Evolutionary conservation across 2,329 filamentous ascomycete genomes (phyloP).

Genomic region (Trichoderma sp.): DNA sequence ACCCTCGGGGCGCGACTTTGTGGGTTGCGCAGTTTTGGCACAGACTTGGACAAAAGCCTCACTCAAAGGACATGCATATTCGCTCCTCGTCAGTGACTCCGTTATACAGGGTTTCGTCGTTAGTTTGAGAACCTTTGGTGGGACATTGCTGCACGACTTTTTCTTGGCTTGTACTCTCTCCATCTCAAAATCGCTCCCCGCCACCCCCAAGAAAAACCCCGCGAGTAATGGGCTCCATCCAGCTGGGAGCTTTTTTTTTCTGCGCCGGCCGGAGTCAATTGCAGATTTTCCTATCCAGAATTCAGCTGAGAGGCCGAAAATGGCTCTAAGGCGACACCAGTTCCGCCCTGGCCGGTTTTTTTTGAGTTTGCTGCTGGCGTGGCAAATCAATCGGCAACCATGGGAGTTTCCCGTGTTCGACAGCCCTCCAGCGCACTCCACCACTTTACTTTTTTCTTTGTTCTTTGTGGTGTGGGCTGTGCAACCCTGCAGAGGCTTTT

Average conservation of each 20-base stretch:
- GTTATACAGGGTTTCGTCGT: constrained; percentile 13
- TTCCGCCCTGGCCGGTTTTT: background rate
- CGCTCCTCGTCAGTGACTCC: background rate
- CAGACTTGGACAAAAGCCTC: constrained; percentile 14
- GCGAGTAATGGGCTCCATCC: background rate
- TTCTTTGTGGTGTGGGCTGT: background rate
- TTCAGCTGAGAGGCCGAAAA: background rate
- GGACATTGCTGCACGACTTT: constrained; percentile 10
- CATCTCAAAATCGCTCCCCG: background rate
- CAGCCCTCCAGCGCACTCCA: background rate
- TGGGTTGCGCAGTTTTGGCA: constrained; percentile 10
- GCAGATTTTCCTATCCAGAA: background rate
- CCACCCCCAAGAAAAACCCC: constrained; percentile 8
- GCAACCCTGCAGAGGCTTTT: background rate
- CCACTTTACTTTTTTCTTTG: background rate
- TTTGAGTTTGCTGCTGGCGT: background rate
- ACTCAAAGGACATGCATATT: background rate
- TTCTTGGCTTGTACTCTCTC: background rate
- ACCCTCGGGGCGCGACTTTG: background rate
- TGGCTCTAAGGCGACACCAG: background rate
- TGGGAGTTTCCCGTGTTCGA: background rate
- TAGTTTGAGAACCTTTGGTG: constrained; percentile 6
- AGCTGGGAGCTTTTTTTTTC: background rate
- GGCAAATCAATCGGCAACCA: background rate
- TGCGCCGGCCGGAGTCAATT: constrained; percentile 1